A percentile compares a stretch with the other conserved stretches of the same genome.
phyloP scores from a whole-genome alignment of 2,329 filamentous ascomycete species.

The Claviceps spartinae region DNA sequence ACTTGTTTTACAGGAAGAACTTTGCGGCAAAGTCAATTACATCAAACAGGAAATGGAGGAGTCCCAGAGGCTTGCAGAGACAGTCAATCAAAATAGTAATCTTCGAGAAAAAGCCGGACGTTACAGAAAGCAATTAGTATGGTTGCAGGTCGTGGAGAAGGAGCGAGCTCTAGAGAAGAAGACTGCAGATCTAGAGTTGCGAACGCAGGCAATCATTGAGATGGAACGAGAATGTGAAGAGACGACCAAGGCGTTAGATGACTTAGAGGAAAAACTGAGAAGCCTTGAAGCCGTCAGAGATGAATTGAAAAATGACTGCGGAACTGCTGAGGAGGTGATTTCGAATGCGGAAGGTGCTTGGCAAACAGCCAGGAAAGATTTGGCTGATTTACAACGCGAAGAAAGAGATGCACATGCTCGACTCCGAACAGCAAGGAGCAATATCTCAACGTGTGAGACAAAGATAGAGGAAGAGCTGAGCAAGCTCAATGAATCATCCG shows the following conservation, averaged over 20 bases:
- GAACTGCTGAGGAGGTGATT: constrained; percentile 29
- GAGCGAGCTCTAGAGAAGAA: constrained; percentile 39
- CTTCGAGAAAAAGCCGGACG: constrained; percentile 48
- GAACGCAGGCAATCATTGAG: constrained; percentile 14
- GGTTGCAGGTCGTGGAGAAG: constrained; percentile 71
- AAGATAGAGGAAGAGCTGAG: constrained; percentile 42
- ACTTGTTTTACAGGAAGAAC: constrained; percentile 22
- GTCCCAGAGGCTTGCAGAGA: constrained; percentile 49
- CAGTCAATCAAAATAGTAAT: constrained; percentile 51
- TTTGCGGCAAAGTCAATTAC: constrained; percentile 19
- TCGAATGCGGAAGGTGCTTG: constrained; percentile 35
- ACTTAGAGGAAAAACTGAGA: constrained; percentile 30
- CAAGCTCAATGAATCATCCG: constrained; percentile 54
- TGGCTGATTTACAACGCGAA: constrained; percentile 42
- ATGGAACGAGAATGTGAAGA: constrained; percentile 19
- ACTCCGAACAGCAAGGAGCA: constrained; percentile 38
- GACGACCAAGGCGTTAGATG: constrained; percentile 35
- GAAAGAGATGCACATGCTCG: constrained; percentile 51
- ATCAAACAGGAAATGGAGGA: constrained; percentile 35
- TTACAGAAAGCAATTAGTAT: constrained; percentile 58
- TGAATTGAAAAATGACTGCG: constrained; percentile 31
- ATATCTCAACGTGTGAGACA: constrained; percentile 29
- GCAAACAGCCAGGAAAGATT: constrained; percentile 37
- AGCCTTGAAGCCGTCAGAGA: constrained; percentile 26
- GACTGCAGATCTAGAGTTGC: constrained; percentile 15